A percentile compares a stretch with the other conserved stretches of the same genome.
Evolutionary conservation across 176 grass and related monocot species (phyloP).

Genomic region (Rhipidocladum racemiflorum): DNA sequence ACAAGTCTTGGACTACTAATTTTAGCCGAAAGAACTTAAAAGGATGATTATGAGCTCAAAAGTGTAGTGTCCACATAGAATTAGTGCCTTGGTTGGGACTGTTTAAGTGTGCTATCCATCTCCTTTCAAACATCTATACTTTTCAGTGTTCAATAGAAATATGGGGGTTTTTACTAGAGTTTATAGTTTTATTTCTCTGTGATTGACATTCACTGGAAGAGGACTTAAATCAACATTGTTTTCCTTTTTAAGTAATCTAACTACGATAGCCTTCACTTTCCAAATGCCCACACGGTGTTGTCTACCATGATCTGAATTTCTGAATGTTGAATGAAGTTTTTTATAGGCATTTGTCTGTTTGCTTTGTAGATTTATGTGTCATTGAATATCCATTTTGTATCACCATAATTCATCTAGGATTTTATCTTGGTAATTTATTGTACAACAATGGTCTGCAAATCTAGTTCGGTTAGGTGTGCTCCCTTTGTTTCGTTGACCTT

Average conservation of each 20-base stretch:
- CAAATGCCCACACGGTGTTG: neutral
- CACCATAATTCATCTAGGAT: neutral
- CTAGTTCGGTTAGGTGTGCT: neutral
- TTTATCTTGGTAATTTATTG: neutral
- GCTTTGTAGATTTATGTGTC: neutral
- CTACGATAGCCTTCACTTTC: neutral
- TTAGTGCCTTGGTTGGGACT: neutral
- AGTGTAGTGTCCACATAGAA: neutral
- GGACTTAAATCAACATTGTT: neutral
- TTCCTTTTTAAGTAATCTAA: neutral
- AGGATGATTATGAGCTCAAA: neutral
- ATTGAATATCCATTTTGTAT: neutral
- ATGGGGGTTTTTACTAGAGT: neutral
- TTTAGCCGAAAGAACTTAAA: neutral
- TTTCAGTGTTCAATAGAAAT: neutral
- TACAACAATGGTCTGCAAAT: neutral
- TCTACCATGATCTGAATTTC: neutral
- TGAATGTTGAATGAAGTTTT: neutral
- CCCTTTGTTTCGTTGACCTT: neutral
- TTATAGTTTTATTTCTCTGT: neutral
- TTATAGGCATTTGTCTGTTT: neutral
- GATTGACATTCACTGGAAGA: neutral
- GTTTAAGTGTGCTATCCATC: neutral
- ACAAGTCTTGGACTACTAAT: neutral
- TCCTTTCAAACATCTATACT: neutral